Conservation (phyloP, 345 rosid species). For the Pistacia atlantica region DNA sequence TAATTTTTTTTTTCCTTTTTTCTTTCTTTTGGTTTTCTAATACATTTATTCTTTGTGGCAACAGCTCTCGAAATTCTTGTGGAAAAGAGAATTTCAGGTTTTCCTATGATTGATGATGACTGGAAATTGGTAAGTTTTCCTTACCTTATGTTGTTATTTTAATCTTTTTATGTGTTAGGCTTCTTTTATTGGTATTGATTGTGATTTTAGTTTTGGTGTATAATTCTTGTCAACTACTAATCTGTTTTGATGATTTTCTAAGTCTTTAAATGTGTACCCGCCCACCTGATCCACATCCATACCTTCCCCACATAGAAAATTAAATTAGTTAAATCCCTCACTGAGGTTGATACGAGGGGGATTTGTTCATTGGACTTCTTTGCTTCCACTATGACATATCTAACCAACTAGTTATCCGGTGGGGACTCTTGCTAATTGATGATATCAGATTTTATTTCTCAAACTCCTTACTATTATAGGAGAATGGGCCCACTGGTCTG, state of each 20-base stretch:
- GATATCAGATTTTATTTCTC: too few species aligned
- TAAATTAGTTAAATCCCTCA: too few species aligned
- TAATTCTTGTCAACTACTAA: neutral
- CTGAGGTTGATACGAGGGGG: too few species aligned
- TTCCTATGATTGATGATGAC: constrained; percentile 86
- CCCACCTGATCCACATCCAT: too few species aligned
- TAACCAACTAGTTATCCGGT: too few species aligned
- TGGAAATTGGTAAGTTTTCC: constrained; percentile 66
- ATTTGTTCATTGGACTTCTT: too few species aligned
- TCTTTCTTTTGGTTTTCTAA: constrained; percentile 6
- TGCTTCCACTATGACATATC: too few species aligned
- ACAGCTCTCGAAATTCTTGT: constrained; percentile 76
- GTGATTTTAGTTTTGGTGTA: neutral
- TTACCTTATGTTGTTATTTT: constrained; percentile 9
- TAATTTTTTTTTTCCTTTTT: neutral
- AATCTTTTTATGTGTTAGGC: neutral
- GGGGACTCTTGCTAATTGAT: too few species aligned
- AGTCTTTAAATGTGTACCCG: neutral
- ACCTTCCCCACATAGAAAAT: too few species aligned
- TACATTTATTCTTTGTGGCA: constrained; percentile 11
- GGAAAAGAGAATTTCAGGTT: constrained; percentile 78
- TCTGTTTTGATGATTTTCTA: neutral
- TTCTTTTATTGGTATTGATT: neutral
- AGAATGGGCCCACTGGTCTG: too few species aligned
- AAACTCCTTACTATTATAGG: neutral